Percentiles rank a stretch among this genome's conserved stretches.
phyloP scores from a whole-genome alignment of 495 filamentous ascomycete genomes.

The Sordaria brevicollis region DNA sequence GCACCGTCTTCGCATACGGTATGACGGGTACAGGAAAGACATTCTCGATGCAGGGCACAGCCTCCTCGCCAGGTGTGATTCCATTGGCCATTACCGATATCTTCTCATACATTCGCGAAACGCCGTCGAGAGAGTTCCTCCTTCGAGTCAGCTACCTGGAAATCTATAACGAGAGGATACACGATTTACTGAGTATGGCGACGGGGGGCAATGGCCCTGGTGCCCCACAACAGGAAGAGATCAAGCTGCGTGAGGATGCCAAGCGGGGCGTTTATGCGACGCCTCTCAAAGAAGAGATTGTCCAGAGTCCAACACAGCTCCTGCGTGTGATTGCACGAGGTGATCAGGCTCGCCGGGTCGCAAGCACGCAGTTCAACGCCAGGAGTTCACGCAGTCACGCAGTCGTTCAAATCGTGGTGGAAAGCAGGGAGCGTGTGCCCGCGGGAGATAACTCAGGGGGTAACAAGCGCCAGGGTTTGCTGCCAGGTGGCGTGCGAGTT shows the following conservation, averaged over 20 bases:
- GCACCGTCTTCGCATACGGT: constrained; percentile 96
- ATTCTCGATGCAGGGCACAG: constrained; percentile 98
- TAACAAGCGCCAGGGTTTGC: constrained; percentile 62
- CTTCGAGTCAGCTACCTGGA: constrained; percentile 96
- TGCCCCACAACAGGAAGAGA: constrained; percentile 62
- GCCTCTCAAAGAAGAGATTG: constrained; percentile 95
- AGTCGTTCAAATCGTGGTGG: constrained; percentile 96
- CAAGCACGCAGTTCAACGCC: constrained; percentile 92
- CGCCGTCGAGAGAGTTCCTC: constrained; percentile 85
- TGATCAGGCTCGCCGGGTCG: constrained; percentile 78
- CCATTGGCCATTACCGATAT: constrained; percentile 97
- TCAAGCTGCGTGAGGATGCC: constrained; percentile 90
- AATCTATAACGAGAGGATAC: constrained; percentile 97
- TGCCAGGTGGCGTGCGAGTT: constrained; percentile 86
- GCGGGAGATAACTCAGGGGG: constrained; percentile 29
- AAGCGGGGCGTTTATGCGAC: constrained; percentile 95
- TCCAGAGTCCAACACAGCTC: constrained; percentile 92
- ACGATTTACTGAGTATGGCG: constrained; percentile 78
- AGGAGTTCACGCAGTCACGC: constrained; percentile 96
- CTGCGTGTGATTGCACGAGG: constrained; percentile 90
- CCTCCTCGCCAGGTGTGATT: constrained; percentile 93
- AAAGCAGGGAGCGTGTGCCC: constrained; percentile 80
- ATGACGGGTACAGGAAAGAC: constrained; percentile 99
- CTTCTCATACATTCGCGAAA: constrained; percentile 97
- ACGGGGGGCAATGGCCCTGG: constrained; percentile 33